Evolutionary conservation across 2,329 filamentous ascomycete genomes (phyloP).

Genomic region (Colletotrichum incanum): DNA sequence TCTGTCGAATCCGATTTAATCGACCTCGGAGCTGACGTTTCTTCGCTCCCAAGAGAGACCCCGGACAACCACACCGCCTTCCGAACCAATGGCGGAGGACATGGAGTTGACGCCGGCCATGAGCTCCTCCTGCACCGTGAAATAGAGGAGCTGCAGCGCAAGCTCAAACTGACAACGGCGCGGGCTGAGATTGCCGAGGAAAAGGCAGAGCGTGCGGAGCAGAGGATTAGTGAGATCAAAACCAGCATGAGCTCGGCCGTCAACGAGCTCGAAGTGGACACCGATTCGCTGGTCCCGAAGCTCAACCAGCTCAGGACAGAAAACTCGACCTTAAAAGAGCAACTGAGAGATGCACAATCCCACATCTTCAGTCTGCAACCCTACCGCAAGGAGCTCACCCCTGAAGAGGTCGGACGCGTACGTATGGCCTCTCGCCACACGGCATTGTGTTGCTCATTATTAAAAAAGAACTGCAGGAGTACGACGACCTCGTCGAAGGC

Average conservation of each 20-base stretch:
- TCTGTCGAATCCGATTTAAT: conserved; percentile 30
- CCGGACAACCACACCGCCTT: background rate
- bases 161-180: conserved; percentile 17
- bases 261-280: conserved; percentile 47
- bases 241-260: conserved; percentile 46
- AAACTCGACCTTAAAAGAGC: conserved; percentile 49
- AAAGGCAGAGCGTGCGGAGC: conserved; percentile 48
- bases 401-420: conserved; percentile 55
- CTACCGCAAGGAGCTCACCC: conserved; percentile 56
- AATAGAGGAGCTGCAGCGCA: conserved; percentile 43
- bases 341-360: conserved; percentile 54
- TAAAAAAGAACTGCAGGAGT: conserved; percentile 52
- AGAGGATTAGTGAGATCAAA: conserved; percentile 47
- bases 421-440: conserved; percentile 27
- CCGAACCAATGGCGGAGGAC: background rate
- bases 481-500: conserved; percentile 52
- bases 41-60: background rate
- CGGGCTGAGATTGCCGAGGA: conserved; percentile 50
- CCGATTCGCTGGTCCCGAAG: conserved; percentile 45
- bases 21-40: conserved; percentile 29
- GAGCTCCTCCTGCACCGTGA: conserved; percentile 43
- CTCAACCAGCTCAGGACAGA: conserved; percentile 48
- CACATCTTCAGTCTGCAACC: conserved; percentile 61
- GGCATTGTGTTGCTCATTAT: background rate
- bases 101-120: background rate